These are phyloP conservation scores for Aotearoamyces nothofagi DNA, from an alignment of 2,329 filamentous ascomycete genomes.

Conservation along the genomic window DNA sequence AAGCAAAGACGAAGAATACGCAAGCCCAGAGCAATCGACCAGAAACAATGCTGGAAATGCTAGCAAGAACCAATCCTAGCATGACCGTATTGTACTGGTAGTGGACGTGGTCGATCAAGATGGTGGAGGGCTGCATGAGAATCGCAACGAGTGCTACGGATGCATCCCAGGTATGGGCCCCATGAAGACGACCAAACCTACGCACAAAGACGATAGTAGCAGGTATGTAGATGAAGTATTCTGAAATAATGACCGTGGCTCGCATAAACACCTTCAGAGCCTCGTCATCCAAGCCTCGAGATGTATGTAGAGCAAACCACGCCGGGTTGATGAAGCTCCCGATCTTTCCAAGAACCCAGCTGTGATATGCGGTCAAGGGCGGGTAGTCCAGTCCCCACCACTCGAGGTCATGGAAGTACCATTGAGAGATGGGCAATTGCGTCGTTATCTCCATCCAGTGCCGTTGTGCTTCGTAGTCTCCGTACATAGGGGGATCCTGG, in stretches of 20 bases:
- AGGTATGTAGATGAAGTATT: slow-evolving; percentile 81
- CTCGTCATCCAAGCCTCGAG: slow-evolving; percentile 66
- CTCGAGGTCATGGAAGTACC: slow-evolving; percentile 93
- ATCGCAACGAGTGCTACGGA: slow-evolving; percentile 80
- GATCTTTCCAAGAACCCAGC: slow-evolving; percentile 84
- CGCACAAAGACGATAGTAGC: slow-evolving; percentile 75
- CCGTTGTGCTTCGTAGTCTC: slow-evolving; percentile 93
- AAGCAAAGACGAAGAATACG: slow-evolving; percentile 80
- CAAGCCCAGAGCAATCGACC: slow-evolving; percentile 77
- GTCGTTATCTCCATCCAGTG: slow-evolving; percentile 98
- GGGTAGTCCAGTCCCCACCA: slow-evolving; percentile 99
- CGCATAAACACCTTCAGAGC: slow-evolving; percentile 91
- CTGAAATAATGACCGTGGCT: slow-evolving; percentile 76
- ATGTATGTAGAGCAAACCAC: slow-evolving; percentile 80
- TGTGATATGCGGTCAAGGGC: slow-evolving; percentile 94
- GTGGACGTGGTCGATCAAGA: slow-evolving; percentile 86
- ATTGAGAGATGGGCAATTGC: slow-evolving; percentile 77
- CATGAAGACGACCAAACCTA: slow-evolving; percentile 60
- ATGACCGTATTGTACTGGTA: slow-evolving; percentile 99
- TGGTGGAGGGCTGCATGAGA: slow-evolving; percentile 78
- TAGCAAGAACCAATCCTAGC: slow-evolving; percentile 78
- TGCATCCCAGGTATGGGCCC: slow-evolving; percentile 67
- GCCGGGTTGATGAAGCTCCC: slow-evolving; percentile 62
- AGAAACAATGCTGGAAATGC: slow-evolving; percentile 77
- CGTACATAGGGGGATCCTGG: slow-evolving; percentile 74